Base-by-base conservation (phyloP, 106 monocot species). In the Amphibolis antarctica region DNA sequence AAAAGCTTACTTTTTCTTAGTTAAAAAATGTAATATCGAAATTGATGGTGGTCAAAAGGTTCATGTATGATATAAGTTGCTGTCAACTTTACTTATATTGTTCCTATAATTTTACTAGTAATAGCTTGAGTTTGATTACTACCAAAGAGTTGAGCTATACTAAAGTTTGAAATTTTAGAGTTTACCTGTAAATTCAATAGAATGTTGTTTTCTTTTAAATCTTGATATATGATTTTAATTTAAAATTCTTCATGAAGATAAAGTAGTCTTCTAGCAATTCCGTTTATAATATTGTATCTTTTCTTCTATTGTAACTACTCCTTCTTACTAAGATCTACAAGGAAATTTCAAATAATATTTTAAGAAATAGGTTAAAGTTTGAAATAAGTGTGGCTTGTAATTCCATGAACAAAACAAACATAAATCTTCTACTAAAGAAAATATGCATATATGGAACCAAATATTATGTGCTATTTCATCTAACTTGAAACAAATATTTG, bases 191-290 rank as follows among this genome's bases (percentile, higher is more conserved):
- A 10, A 54, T 54, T 22, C 11, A 54, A 54, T 12, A 54, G 22
- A 54, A 54, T 54, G 54, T 54, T 54, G 54, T 11, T 54, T 10
- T 10, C 54, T 54, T 54, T 54, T 11, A 54, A 24, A 11, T 54
- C 54, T 20, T 22, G 24, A 20, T 54, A 22, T 21, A 54, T 54
- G 54, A 54, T 54, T 22, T 54, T 54, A 1, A 54, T 20, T 54
- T 54, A 22, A 3, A 22, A 54, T 23, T 54, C 54, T 54, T 54
- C 54, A 54, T 54, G 54, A 54, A 54, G 54, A 20, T 54, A 54
- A 9, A 9, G 54, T 3, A 54, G 1, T n/a, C 54, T 22, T 54
- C 54, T 48, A 11, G 48, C 48, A 4, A 48, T 48, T 48, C 48
- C 48, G 5, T 2, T 13, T 15, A 48, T 48, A 20, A 54, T 54